phyloP scores from a whole-genome alignment of 805 yeast genomes.

The Kodamaea neixiangensis region DNA sequence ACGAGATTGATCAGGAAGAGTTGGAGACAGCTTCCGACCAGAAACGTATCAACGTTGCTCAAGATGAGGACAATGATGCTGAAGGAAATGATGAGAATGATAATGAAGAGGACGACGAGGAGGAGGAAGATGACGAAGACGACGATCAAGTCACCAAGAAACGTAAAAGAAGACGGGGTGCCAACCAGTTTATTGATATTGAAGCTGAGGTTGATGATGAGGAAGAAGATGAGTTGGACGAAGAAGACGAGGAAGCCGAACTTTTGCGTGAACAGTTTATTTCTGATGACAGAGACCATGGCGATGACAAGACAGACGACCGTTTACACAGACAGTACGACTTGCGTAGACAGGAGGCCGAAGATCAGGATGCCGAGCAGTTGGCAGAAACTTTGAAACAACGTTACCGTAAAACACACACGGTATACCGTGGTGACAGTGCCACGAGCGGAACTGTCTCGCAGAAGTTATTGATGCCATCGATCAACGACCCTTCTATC shows the following conservation, averaged over 20 bases:
- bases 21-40: neutral
- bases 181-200: constrained; percentile 92
- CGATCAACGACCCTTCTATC: constrained; percentile 93
- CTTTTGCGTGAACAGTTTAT: constrained; percentile 79
- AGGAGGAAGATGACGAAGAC: constrained; percentile 48
- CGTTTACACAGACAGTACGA: constrained; percentile 90
- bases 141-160: constrained; percentile 53
- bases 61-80: constrained; percentile 19
- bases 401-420: constrained; percentile 84
- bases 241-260: constrained; percentile 91
- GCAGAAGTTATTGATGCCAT: constrained; percentile 89
- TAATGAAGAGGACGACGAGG: constrained; percentile 46
- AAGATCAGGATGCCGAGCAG: constrained; percentile 93
- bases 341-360: constrained; percentile 78
- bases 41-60: constrained; percentile 5
- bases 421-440: constrained; percentile 84
- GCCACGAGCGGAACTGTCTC: constrained; percentile 67
- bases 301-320: constrained; percentile 43
- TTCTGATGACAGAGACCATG: constrained; percentile 61
- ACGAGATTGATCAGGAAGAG: constrained; percentile 7
- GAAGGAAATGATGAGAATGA: constrained; percentile 16
- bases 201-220: constrained; percentile 99
- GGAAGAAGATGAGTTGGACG: constrained; percentile 88
- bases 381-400: constrained; percentile 91
- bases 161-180: constrained; percentile 48